Evolutionary conservation across 1,139 yeast genomes (phyloP).

Genomic region (Williopsis jadinii): DNA sequence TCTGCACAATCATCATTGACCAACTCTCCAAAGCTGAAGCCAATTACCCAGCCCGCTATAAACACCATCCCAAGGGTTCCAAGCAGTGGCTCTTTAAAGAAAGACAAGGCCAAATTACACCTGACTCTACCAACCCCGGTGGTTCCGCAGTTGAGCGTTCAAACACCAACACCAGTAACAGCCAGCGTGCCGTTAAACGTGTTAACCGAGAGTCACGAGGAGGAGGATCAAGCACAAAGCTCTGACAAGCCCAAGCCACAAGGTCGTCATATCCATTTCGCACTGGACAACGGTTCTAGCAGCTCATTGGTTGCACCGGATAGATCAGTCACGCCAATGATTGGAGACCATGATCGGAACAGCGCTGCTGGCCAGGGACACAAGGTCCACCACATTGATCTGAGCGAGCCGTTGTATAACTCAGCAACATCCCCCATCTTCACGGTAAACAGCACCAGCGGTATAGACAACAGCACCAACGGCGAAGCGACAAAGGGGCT

Average conservation of each 20-base stretch:
- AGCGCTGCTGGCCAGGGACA: too few species aligned
- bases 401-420: constrained; percentile 6
- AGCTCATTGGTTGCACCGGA: not conserved
- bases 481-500: too few species aligned
- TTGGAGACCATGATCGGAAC: constrained; percentile 2
- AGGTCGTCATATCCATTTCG: not conserved
- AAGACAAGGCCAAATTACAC: not conserved
- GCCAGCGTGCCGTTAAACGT: not conserved
- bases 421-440: too few species aligned
- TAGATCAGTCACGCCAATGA: constrained; percentile 8
- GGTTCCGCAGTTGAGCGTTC: not conserved
- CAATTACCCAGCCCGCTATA: not conserved
- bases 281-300: not conserved
- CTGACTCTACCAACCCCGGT: not conserved
- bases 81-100: not conserved
- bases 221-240: not conserved
- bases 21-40: constrained; percentile 1
- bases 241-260: not conserved
- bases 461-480: too few species aligned
- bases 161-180: not conserved
- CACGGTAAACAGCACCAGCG: too few species aligned
- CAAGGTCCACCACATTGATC: constrained; percentile 5
- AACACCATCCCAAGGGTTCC: not conserved
- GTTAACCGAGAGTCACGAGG: not conserved
- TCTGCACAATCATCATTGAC: not conserved